phyloP scores from a whole-genome alignment of 805 yeast species.

The Teunomyces atbi region DNA sequence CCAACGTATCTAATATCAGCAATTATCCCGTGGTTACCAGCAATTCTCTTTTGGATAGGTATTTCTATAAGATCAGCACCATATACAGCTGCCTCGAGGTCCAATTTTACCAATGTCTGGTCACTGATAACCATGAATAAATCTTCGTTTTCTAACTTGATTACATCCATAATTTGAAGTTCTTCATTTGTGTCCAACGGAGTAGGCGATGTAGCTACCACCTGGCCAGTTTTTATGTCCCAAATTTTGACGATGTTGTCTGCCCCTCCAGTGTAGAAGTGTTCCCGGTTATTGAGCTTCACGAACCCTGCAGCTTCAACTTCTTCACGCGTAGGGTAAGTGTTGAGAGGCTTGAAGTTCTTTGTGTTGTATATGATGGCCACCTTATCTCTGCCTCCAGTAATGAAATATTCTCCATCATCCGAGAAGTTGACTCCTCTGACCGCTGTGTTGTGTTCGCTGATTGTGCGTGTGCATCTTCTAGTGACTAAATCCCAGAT shows the following conservation, averaged over 20 bases:
- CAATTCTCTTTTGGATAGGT: constrained; percentile 55
- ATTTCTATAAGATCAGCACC: constrained; percentile 20
- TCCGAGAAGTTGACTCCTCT: constrained; percentile 71
- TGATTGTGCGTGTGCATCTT: constrained; percentile 58
- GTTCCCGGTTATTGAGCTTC: constrained; percentile 25
- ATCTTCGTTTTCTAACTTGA: constrained; percentile 32
- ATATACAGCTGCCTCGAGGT: constrained; percentile 16
- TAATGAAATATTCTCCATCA: constrained; percentile 55
- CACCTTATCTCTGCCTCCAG: constrained; percentile 90
- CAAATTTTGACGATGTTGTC: constrained; percentile 67
- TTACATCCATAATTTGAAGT: constrained; percentile 61
- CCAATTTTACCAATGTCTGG: constrained; percentile 67
- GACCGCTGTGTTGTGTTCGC: constrained; percentile 81
- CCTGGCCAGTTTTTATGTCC: constrained; percentile 49
- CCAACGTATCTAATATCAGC: constrained; percentile 85
- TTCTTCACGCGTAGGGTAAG: constrained; percentile 72
- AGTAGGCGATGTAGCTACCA: constrained; percentile 43
- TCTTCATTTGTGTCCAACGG: constrained; percentile 70
- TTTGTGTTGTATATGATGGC: constrained; percentile 57
- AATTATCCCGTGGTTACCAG: constrained; percentile 94
- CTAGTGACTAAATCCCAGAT: constrained; percentile 72
- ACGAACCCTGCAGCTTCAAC: constrained; percentile 70
- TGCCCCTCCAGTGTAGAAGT: constrained; percentile 76
- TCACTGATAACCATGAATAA: constrained; percentile 69
- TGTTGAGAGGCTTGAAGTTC: constrained; percentile 49